Evolutionary conservation across 805 yeast genomes (phyloP).

Genomic region (Kuraishia cidri): DNA sequence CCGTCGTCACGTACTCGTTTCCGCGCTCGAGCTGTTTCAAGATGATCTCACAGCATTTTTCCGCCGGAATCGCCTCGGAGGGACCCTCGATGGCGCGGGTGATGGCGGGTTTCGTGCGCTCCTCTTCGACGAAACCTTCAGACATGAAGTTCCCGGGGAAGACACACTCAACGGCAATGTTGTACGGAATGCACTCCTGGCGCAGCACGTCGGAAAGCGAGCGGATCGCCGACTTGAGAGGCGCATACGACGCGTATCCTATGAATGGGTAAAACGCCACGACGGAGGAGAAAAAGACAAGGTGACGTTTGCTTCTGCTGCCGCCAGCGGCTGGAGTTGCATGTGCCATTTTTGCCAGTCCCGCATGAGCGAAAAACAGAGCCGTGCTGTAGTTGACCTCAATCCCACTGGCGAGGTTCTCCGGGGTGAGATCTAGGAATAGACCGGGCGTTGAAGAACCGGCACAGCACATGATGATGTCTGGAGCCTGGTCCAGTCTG

Average conservation of each 20-base stretch:
- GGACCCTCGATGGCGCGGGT: conserved; percentile 83
- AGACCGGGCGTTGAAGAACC: conserved; percentile 79
- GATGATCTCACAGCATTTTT: conserved; percentile 55
- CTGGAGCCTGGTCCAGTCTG: conserved; percentile 39
- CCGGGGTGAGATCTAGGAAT: conserved; percentile 54
- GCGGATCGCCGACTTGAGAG: conserved; percentile 76
- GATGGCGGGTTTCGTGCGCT: conserved; percentile 76
- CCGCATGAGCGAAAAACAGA: conserved; percentile 59
- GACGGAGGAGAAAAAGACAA: conserved; percentile 64
- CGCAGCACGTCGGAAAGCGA: conserved; percentile 69
- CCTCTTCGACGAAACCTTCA: conserved; percentile 81
- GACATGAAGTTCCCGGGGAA: conserved; percentile 87
- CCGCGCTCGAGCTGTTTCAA: conserved; percentile 52
- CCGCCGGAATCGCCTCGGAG: conserved; percentile 59
- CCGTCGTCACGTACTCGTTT: conserved; percentile 70
- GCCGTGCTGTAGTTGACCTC: conserved; percentile 67
- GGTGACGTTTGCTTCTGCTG: conserved; percentile 36
- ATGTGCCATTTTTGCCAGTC: conserved; percentile 29
- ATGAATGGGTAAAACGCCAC: conserved; percentile 81
- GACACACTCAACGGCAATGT: conserved; percentile 62
- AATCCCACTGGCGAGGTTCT: conserved; percentile 55
- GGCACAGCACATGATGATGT: conserved; percentile 77
- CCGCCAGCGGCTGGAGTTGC: conserved; percentile 1
- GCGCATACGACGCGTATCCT: conserved; percentile 89
- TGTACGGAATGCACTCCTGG: conserved; percentile 68